Conservation (phyloP, 768 basidiomycete genomes). For the Tricholoma matsutake region DNA sequence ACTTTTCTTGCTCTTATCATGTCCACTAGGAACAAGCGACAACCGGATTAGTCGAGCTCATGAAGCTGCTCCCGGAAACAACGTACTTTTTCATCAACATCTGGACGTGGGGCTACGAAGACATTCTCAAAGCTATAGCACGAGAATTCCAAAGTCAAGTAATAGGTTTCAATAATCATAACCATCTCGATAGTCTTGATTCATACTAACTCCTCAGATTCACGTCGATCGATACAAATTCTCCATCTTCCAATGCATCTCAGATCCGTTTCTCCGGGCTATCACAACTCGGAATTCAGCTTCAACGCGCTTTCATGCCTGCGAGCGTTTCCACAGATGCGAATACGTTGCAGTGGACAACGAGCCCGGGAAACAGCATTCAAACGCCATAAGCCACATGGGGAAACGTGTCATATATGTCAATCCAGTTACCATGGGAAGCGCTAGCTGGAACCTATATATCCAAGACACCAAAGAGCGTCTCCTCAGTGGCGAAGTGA, state of each 20-base stretch:
- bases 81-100: slow-evolving; percentile 85
- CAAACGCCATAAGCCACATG: slow-evolving; percentile 36
- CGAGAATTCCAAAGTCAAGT: slow-evolving; percentile 64
- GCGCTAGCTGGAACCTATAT: slow-evolving; percentile 51
- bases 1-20: background rate
- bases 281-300: slow-evolving; percentile 60
- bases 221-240: slow-evolving; percentile 91
- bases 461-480: slow-evolving; percentile 34
- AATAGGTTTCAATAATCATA: slow-evolving; percentile 4
- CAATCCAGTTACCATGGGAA: slow-evolving; percentile 75
- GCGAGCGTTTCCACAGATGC: slow-evolving; percentile 82
- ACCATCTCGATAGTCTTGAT: background rate
- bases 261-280: slow-evolving; percentile 58
- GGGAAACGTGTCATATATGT: slow-evolving; percentile 73
- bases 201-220: slow-evolving; percentile 44
- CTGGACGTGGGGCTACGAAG: slow-evolving; percentile 99
- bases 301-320: slow-evolving; percentile 87
- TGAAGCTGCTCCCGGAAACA: slow-evolving; percentile 59
- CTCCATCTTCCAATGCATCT: slow-evolving; percentile 52
- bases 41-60: slow-evolving; percentile 62
- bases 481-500: slow-evolving; percentile 38
- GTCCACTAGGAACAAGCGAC: slow-evolving; percentile 60
- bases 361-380: slow-evolving; percentile 19
- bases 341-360: slow-evolving; percentile 50
- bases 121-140: slow-evolving; percentile 75